These are phyloP conservation scores for Pneumocystis jirovecii DNA, from an alignment of 1,139 yeast genomes.

Conservation along the genomic window DNA sequence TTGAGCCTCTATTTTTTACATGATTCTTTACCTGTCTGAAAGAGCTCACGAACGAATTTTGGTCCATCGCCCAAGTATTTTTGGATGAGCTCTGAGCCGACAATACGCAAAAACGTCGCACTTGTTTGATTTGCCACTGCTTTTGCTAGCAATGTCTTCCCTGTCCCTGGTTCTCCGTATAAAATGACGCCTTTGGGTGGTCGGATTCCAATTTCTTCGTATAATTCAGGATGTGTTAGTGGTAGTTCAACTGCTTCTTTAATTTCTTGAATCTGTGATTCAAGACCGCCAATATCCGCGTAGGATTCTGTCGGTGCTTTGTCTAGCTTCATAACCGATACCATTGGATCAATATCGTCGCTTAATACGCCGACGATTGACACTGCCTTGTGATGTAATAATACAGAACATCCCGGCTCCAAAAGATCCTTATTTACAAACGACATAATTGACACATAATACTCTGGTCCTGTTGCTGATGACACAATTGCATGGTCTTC, in stretches of 20 bases:
- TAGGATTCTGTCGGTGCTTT: conserved; percentile 95
- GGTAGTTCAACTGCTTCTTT: conserved; percentile 97
- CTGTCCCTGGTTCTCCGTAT: conserved; percentile 99
- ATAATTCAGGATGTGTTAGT: conserved; percentile 89
- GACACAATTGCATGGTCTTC: conserved; percentile 98
- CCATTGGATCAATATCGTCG: conserved; percentile 97
- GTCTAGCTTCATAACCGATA: conserved; percentile 91
- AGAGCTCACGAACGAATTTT: conserved; percentile 80
- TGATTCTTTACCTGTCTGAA: conserved; percentile 32
- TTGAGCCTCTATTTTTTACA: background rate
- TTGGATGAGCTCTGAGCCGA: conserved; percentile 92
- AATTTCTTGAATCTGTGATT: conserved; percentile 90
- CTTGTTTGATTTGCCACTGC: conserved; percentile 98
- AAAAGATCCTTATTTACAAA: conserved; percentile 91
- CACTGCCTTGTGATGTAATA: conserved; percentile 64
- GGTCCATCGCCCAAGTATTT: conserved; percentile 98
- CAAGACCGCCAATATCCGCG: conserved; percentile 96
- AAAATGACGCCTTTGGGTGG: conserved; percentile 98
- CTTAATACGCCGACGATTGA: conserved; percentile 89
- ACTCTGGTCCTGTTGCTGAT: conserved; percentile 90
- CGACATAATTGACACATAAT: conserved; percentile 89
- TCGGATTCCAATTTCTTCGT: conserved; percentile 98
- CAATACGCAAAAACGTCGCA: conserved; percentile 90
- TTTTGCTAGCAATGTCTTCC: conserved; percentile 89
- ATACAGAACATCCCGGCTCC: conserved; percentile 97